Evolutionary conservation across 495 filamentous ascomycete species (phyloP).

Genomic region (Paragyromitra xinjiangensis): DNA sequence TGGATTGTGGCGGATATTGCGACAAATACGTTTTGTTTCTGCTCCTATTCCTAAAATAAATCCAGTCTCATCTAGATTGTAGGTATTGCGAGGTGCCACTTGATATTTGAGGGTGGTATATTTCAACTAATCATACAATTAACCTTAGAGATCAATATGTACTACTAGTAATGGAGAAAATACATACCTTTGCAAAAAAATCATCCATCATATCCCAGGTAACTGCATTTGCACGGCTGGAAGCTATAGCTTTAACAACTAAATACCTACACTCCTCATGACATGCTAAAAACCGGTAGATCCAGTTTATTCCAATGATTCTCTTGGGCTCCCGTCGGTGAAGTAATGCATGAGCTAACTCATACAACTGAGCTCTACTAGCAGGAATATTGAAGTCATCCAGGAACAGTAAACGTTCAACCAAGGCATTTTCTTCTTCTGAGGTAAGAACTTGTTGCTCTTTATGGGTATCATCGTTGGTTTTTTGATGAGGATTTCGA

Average conservation of each 20-base stretch:
- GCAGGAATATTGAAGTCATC: neutral
- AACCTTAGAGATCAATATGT: too few relatives aligned
- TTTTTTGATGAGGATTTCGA: neutral
- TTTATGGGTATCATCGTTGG: neutral
- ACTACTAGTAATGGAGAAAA: too few relatives aligned
- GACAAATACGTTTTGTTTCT: too few relatives aligned
- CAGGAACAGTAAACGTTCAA: neutral
- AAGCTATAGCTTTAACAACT: neutral
- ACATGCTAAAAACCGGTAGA: neutral
- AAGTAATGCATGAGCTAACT: neutral
- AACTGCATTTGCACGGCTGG: conserved; percentile 10
- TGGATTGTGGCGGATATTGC: too few relatives aligned
- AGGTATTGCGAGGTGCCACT: neutral
- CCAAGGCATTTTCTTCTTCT: neutral
- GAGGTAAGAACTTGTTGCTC: neutral
- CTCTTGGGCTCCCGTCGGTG: neutral
- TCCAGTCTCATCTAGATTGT: neutral
- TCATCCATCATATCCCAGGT: conserved; percentile 26
- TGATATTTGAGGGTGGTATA: neutral
- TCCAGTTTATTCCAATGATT: neutral
- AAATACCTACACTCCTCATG: neutral
- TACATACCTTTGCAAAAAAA: neutral
- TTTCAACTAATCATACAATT: neutral
- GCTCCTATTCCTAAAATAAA: neutral
- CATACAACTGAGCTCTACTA: neutral